Evolutionary conservation across 2,329 filamentous ascomycete genomes (phyloP), one percentile per base, ranked within the genome.

Genomic region (Grosmannia clavigera): DNA sequence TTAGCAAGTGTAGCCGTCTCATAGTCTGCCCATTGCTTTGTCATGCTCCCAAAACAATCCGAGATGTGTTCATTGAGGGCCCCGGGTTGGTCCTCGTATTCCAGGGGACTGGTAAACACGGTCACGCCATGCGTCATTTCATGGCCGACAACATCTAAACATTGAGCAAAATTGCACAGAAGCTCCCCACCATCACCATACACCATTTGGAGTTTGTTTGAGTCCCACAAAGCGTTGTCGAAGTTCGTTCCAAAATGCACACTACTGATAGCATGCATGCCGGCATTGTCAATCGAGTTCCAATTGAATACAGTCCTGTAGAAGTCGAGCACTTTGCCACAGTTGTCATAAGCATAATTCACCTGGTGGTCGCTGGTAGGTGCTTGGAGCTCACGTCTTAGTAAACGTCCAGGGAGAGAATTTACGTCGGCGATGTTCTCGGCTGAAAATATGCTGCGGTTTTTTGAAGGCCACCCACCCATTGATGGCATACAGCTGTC

Each of bases 21-120:
- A 27, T 78, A 63, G 58, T 79, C 71, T 10, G 73, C 72, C 64
- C 74, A 74, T 68, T 83, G 80, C 71, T 82, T 81, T 61, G 79
- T 70, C 77, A 83, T 81, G 68, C 78, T 75, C 61, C 79, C 81
- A 64, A 82, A 82, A 1, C 78, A 76, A 64, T 83, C 81, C 0
- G 80, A 78, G 38, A 82, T 65, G 63, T 80, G 78, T 68, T 83
- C 81, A 61, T 83, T 83, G 48, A 83, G 70, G 16, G 80, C 80
- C 22, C 81, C 81, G 16, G 76, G 70, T 66, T 83, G 76, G 46
- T 72, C 75, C n/a, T 68, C 64, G 65, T 83, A 83, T 57, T 76
- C 69, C 10, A 83, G 73, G 1, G 75, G 74, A 12, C 74, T 74
- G 3, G 76, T 78, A 66, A 78, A 71, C 64, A 81, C 74, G 0